Conservation (phyloP, 805 yeast species). For the Vanderwaltozyma polyspora region DNA sequence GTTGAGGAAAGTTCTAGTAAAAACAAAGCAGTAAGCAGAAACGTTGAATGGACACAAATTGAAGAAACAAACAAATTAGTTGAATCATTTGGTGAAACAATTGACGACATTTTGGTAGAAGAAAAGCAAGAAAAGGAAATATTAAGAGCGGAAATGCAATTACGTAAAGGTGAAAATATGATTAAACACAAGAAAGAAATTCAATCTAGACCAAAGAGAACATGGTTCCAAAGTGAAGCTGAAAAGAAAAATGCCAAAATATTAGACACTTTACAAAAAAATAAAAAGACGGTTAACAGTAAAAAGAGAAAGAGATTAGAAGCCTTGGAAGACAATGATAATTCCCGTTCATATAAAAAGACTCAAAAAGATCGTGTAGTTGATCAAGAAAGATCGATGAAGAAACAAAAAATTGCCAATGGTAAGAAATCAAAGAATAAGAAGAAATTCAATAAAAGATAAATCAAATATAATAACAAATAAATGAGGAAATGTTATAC, state of each 20-base stretch:
- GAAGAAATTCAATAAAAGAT: constrained; percentile 1
- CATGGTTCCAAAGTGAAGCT: constrained; percentile 74
- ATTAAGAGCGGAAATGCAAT: constrained; percentile 80
- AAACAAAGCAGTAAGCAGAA: constrained; percentile 67
- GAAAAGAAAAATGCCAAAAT: constrained; percentile 33
- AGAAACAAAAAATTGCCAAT: constrained; percentile 23
- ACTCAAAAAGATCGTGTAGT: constrained; percentile 59
- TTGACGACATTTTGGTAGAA: constrained; percentile 73
- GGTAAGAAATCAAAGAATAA: constrained; percentile 21
- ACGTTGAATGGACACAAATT: constrained; percentile 81
- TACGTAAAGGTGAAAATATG: constrained; percentile 75
- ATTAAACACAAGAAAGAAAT: constrained; percentile 74
- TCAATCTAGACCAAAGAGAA: constrained; percentile 81
- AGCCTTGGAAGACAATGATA: constrained; percentile 39
- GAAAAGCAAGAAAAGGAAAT: constrained; percentile 85
- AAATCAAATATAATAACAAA: not conserved
- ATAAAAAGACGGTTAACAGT: constrained; percentile 43
- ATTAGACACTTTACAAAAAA: constrained; percentile 32
- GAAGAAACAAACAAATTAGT: constrained; percentile 55
- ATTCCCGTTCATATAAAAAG: constrained; percentile 56
- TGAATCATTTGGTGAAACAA: constrained; percentile 43
- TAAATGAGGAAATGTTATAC: not conserved
- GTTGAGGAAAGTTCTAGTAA: constrained; percentile 36
- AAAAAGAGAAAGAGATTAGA: constrained; percentile 65
- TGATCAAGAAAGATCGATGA: constrained; percentile 35